These are phyloP conservation scores for Pythium pyrilobum DNA, from an alignment of 352 stramenopile genomes.

Conservation along the genomic window DNA sequence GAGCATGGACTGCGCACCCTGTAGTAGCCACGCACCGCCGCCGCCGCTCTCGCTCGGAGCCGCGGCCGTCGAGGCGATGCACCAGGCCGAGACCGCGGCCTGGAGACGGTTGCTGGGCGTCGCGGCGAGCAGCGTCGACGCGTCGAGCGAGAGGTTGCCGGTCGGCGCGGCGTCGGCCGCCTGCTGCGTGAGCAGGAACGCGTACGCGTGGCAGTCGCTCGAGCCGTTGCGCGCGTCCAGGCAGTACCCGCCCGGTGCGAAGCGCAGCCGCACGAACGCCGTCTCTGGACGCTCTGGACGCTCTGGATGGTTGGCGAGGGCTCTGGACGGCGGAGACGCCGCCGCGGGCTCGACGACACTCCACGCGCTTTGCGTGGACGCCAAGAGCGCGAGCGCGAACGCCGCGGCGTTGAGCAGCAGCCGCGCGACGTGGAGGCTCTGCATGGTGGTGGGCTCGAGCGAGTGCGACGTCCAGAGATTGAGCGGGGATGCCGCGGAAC, in stretches of 20 bases:
- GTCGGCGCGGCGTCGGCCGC: not conserved
- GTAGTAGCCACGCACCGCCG: conserved; percentile 34
- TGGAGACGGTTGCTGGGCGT: conserved; percentile 14
- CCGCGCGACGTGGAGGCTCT: conserved; percentile 11
- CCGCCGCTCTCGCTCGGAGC: not conserved
- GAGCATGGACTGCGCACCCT: conserved; percentile 43
- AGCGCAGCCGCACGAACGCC: conserved; percentile 19
- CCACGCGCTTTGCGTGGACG: conserved; percentile 8
- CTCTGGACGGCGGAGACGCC: not conserved
- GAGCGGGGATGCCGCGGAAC: too few species aligned
- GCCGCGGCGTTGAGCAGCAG: conserved; percentile 11
- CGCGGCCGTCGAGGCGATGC: conserved; percentile 11
- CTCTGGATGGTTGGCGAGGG: not conserved
- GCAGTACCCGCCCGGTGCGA: conserved; percentile 46
- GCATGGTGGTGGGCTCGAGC: not conserved
- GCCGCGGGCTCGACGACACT: conserved; percentile 9
- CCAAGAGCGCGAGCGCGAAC: conserved; percentile 9
- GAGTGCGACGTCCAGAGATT: not conserved
- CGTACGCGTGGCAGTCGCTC: conserved; percentile 33
- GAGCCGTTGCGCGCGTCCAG: conserved; percentile 26
- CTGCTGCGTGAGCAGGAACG: conserved; percentile 32
- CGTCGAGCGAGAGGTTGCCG: conserved; percentile 5
- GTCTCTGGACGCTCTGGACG: not conserved
- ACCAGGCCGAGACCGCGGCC: conserved; percentile 41
- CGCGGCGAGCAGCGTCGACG: not conserved